Evolutionary conservation across 2,329 filamentous ascomycete species (phyloP), one percentile per base, ranked within the genome.

Genomic region (Cladophialophora yegresii): DNA sequence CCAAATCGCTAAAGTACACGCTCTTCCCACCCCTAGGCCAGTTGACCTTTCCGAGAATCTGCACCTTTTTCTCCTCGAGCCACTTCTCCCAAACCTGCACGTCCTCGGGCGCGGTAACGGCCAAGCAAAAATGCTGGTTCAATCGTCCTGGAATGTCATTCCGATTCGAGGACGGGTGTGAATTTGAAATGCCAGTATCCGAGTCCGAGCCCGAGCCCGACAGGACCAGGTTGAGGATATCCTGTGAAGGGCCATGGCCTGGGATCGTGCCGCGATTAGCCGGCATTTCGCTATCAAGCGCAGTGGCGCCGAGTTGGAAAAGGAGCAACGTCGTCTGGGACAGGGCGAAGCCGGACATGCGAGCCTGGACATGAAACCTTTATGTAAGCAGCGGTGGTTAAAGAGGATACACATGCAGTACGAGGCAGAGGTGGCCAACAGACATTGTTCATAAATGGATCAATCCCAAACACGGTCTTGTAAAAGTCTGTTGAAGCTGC

Each of bases 321-420:
- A 74, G 66, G 62, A 72, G 67, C 23, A 76, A 70, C 0, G 69
- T 73, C 7, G 74, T 75, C 9, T 69, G 70, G n/a, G 73, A 74
- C 23, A 75, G 67, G 23, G 69, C 61, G 61, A 75, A 75, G 53
- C 61, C 70, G 26, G 68, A 65, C 20, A 72, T 64, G 28, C 67
- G 70, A 26, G 69, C 67, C 60, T 67, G 33, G 3, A 33, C 32
- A 6, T 3, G 26, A 28, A 28, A 28, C 26, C 26, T 9, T 20
- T 9, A 20, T 13, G 53, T 43, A 51, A 54, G 49, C 45, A 23
- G 30, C 13, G 23, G 30, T 16, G 6, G 36, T 16, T 6, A n/a
- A 43, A n/a, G 4, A 47, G 33, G 36, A 7, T 0, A n/a, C 2
- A 43, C 13, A 28, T 5, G 16, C 5, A 16, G 13, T 43, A 51